Percentiles rank a stretch among this genome's conserved stretches.
phyloP scores from a whole-genome alignment of 1,139 yeast genomes.

The Geotrichum restrictum region DNA sequence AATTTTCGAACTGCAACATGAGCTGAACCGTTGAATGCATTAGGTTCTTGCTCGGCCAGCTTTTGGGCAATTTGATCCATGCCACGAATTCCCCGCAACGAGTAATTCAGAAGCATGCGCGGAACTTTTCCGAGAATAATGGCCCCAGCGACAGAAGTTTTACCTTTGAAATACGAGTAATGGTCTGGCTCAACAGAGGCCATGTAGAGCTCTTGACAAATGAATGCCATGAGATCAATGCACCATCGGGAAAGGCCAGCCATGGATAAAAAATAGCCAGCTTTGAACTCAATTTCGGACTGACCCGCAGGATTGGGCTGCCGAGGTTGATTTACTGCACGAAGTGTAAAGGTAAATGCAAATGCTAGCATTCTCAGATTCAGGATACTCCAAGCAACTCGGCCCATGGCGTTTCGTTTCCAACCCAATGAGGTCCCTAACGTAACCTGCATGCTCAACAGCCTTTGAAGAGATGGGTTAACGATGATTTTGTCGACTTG shows the following conservation, averaged over 20 bases:
- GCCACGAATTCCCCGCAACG: constrained; percentile 65
- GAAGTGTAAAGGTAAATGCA: constrained; percentile 68
- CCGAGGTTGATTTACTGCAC: constrained; percentile 35
- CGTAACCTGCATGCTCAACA: constrained; percentile 56
- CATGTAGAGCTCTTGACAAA: constrained; percentile 59
- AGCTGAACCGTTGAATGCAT: constrained; percentile 25
- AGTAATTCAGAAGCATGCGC: constrained; percentile 62
- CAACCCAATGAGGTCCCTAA: constrained; percentile 55
- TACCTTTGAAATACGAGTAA: constrained; percentile 14
- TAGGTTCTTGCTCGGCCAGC: constrained; percentile 33
- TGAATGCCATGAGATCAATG: constrained; percentile 60
- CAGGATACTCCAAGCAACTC: constrained; percentile 64
- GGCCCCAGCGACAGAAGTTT: constrained; percentile 33
- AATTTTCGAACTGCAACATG: constrained; percentile 37
- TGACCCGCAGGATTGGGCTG: constrained; percentile 23
- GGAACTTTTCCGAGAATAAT: constrained; percentile 61
- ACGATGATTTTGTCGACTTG: constrained; percentile 68
- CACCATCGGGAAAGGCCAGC: constrained; percentile 78
- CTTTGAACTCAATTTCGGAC: constrained; percentile 54
- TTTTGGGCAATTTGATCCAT: constrained; percentile 51
- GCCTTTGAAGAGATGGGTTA: constrained; percentile 67
- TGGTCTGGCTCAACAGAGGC: constrained; percentile 27
- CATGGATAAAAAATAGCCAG: constrained; percentile 54
- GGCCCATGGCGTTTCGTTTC: constrained; percentile 49
- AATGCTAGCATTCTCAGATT: constrained; percentile 69